Conservation (phyloP, 192 early-diverging fungal genomes). For the Ambispora gerdemannii region DNA sequence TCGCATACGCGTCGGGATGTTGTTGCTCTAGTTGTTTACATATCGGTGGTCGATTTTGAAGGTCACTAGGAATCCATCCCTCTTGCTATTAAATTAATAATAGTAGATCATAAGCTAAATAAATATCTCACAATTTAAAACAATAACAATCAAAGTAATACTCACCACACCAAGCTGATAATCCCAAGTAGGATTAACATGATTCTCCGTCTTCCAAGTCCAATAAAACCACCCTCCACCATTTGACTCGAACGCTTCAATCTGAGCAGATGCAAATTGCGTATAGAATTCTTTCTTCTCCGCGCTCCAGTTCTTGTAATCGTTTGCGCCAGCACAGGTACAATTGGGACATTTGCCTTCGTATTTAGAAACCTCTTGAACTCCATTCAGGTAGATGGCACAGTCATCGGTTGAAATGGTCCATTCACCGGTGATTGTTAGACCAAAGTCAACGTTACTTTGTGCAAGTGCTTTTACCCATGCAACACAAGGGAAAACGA, state of each 20-base stretch:
- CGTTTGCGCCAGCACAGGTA: constrained; percentile 49
- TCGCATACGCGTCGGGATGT: not conserved
- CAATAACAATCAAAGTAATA: not conserved
- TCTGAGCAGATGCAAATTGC: constrained; percentile 53
- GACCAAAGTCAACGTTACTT: constrained; percentile 40
- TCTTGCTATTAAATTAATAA: constrained; percentile 37
- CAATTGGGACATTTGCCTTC: constrained; percentile 62
- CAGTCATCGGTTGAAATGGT: constrained; percentile 71
- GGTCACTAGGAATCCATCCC: constrained; percentile 64
- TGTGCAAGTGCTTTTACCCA: constrained; percentile 29
- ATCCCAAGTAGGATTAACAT: constrained; percentile 66
- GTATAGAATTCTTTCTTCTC: constrained; percentile 48
- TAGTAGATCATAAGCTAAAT: not conserved
- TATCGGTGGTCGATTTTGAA: constrained; percentile 30
- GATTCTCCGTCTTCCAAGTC: constrained; percentile 67
- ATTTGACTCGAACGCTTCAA: constrained; percentile 59
- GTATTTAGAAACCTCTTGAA: constrained; percentile 56
- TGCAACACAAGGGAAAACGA: constrained; percentile 33
- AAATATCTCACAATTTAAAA: not conserved
- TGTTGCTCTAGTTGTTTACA: not conserved
- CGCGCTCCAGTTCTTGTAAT: constrained; percentile 45
- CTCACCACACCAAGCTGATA: constrained; percentile 57
- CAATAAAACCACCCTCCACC: constrained; percentile 67
- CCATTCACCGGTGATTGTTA: constrained; percentile 72
- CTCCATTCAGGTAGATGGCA: constrained; percentile 68